Conservation (phyloP, 2,329 filamentous ascomycete species). For the Didymella glomerata region DNA sequence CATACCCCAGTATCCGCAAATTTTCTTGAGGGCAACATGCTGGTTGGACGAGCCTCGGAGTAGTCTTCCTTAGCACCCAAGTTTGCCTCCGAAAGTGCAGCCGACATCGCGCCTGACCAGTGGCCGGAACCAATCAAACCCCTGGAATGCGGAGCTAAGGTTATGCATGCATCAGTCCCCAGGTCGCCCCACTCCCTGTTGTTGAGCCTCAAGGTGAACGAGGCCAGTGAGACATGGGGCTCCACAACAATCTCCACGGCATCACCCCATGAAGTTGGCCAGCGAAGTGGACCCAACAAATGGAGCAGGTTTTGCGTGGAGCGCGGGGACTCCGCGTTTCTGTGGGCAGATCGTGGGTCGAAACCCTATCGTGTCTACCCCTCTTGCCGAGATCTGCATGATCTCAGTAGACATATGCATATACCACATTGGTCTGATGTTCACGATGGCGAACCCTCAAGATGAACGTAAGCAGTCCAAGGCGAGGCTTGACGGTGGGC, state of each 20-base stretch:
- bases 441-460: conserved; percentile 12
- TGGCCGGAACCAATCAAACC: conserved; percentile 26
- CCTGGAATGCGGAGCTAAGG: not conserved
- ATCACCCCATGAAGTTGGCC: conserved; percentile 37
- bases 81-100: conserved; percentile 30
- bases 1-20: conserved; percentile 29
- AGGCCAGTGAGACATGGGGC: conserved; percentile 22
- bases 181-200: conserved; percentile 28
- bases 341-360: conserved; percentile 1
- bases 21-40: conserved; percentile 13
- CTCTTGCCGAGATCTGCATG: conserved; percentile 12
- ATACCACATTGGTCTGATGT: conserved; percentile 10
- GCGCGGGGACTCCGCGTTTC: conserved; percentile 22
- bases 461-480: conserved; percentile 16
- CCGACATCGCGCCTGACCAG: conserved; percentile 23
- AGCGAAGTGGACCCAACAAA: conserved; percentile 16
- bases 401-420: conserved; percentile 5
- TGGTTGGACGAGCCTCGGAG: conserved; percentile 27
- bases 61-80: conserved; percentile 13
- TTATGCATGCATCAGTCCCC: conserved; percentile 17
- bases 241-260: conserved; percentile 35
- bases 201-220: conserved; percentile 41
- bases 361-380: conserved; percentile 3
- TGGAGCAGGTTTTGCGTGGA: conserved; percentile 15
- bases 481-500: conserved; percentile 13